phyloP scores from a whole-genome alignment of 805 yeast species.

The Torulaspora delbrueckii region DNA sequence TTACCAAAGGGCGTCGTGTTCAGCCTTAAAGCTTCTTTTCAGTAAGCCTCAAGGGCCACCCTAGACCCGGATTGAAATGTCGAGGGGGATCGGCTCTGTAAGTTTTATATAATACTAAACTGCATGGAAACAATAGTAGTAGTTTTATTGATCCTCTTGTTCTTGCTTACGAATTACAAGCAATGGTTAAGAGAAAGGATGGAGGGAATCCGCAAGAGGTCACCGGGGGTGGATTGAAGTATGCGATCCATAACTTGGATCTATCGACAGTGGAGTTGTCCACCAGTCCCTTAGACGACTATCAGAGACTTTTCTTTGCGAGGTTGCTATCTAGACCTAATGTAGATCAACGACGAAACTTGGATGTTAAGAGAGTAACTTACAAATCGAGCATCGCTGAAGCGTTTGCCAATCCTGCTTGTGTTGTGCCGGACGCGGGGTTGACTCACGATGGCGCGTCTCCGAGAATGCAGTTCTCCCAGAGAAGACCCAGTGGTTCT shows the following conservation, averaged over 20 bases:
- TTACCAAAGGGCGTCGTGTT: background rate
- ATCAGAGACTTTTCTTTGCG: constrained; percentile 30
- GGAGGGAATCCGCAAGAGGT: background rate
- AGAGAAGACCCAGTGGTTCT: background rate
- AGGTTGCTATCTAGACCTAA: constrained; percentile 10
- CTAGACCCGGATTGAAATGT: background rate
- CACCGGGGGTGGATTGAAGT: constrained; percentile 1
- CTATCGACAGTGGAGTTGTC: constrained; percentile 16
- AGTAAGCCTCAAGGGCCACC: background rate
- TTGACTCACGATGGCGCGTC: background rate
- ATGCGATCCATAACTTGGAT: constrained; percentile 20
- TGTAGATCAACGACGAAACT: constrained; percentile 7
- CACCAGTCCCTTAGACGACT: constrained; percentile 30
- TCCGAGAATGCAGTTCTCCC: background rate
- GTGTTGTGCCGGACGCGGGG: constrained; percentile 2
- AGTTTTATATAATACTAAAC: background rate
- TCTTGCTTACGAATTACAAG: background rate
- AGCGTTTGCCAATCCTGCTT: constrained; percentile 12
- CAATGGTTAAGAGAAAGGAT: background rate
- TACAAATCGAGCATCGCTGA: constrained; percentile 27
- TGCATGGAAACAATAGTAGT: background rate
- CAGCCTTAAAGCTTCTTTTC: background rate
- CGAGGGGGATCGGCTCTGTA: background rate
- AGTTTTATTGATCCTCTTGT: background rate
- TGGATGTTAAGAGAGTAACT: constrained; percentile 13